phyloP scores from a whole-genome alignment of 257 asterid genomes.

The Mitragyna speciosa region DNA sequence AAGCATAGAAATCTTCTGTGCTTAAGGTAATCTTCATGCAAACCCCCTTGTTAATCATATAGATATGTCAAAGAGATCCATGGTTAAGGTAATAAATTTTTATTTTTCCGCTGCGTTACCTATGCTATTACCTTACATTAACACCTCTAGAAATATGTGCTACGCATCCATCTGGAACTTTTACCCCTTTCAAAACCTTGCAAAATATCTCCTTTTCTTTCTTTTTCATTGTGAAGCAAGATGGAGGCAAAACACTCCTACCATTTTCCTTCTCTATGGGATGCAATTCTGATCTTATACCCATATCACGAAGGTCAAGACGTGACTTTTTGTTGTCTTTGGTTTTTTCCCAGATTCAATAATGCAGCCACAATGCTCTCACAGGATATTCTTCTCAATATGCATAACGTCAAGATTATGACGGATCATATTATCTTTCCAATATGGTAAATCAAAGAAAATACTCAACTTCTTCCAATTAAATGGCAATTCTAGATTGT shows the following conservation, averaged over 20 bases:
- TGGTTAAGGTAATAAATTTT: too few relatives aligned
- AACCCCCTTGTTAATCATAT: too few relatives aligned
- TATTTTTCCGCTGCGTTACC: too few relatives aligned
- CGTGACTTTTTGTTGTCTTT: neutral
- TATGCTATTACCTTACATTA: too few relatives aligned
- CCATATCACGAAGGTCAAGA: neutral
- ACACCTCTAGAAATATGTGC: neutral
- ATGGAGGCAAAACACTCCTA: neutral
- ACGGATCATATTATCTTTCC: neutral
- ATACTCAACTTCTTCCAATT: slow-evolving; percentile 19
- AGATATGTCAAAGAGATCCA: too few relatives aligned
- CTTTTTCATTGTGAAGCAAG: neutral
- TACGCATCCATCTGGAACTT: neutral
- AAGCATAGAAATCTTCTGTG: too few relatives aligned
- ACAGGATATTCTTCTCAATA: slow-evolving; percentile 9
- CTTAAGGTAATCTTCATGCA: too few relatives aligned
- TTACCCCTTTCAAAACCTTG: neutral
- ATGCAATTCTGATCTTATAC: neutral
- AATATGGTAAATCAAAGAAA: slow-evolving; percentile 21
- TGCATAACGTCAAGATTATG: slow-evolving; percentile 23
- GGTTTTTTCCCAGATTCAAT: neutral
- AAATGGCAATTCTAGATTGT: too few relatives aligned
- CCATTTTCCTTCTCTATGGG: neutral
- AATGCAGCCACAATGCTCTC: neutral
- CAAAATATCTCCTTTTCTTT: neutral